Evolutionary conservation across 495 filamentous ascomycete species (phyloP).

Genomic region (Penicillium egyptiacum): DNA sequence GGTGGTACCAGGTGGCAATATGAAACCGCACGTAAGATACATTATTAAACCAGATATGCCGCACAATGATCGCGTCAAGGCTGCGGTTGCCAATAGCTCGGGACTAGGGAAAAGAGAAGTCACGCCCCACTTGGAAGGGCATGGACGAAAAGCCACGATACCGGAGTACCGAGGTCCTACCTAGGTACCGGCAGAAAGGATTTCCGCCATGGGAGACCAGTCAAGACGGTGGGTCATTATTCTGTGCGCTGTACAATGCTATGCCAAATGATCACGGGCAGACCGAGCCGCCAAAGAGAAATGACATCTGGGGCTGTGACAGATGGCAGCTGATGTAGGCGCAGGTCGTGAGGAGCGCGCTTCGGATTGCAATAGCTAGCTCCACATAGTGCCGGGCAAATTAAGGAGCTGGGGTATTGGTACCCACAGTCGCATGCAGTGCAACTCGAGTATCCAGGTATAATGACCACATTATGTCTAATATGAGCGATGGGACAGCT

Average conservation of each 20-base stretch:
- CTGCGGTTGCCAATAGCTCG: slow-evolving; percentile 10
- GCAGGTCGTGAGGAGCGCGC: slow-evolving; percentile 11
- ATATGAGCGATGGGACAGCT: slow-evolving; percentile 7
- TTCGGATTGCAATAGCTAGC: slow-evolving; percentile 13
- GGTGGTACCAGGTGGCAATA: slow-evolving; percentile 26
- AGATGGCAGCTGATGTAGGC: slow-evolving; percentile 18
- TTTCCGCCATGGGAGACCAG: not conserved
- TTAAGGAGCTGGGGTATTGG: not conserved
- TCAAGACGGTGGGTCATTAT: not conserved
- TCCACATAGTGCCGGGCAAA: not conserved
- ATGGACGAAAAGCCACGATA: slow-evolving; percentile 1
- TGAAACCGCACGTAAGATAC: slow-evolving; percentile 11
- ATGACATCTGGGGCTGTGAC: not conserved
- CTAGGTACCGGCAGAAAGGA: not conserved
- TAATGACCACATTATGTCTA: not conserved
- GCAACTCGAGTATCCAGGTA: not conserved
- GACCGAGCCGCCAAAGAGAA: slow-evolving; percentile 21
- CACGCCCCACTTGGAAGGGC: not conserved
- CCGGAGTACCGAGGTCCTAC: slow-evolving; percentile 5
- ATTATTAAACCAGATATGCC: slow-evolving; percentile 3
- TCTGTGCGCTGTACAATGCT: not conserved
- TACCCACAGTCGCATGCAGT: not conserved
- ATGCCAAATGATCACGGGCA: slow-evolving; percentile 14
- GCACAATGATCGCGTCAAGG: not conserved
- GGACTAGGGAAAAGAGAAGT: slow-evolving; percentile 1